Base-by-base conservation (phyloP, 495 filamentous ascomycete species). In the Cenococcum geophilum region DNA sequence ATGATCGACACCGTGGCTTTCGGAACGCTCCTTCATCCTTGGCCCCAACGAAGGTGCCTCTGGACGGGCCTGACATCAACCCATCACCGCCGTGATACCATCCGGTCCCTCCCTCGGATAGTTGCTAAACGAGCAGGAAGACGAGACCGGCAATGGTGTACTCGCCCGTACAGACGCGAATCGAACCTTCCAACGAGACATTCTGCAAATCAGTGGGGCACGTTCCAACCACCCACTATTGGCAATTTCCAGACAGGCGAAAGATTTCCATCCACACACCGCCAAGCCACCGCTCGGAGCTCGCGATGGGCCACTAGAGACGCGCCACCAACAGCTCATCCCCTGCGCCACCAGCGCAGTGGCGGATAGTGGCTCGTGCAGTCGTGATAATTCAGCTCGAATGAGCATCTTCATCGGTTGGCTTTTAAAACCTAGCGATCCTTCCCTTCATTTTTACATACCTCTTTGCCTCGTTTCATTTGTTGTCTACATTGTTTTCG, bases 1-100 rank as follows among this genome's bases (percentile, higher is more conserved):
- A 68, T 78, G 72, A 76, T 16, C 27, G 20, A 1, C 1, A 18
- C 21, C 40, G 18, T 14, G 40, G 40, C 40, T 45, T 45, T 45
- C 11, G 40, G 11, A 4, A 45, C 40, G 18, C 40, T 45, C 40
- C 40, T 45, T 45, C 12, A 4, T 14, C 40, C 40, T 45, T 45
- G 4, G 40, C 4, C 40, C 14, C 12, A 45, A 14, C 40, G 18
- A 45, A 45, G 2, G 51, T 54, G n/a, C 25, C 16, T 22, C 18
- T n/a, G 25, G 16, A 34, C 27, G 11, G 35, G 25, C 20, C 18
- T 21, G 4, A 22, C 1, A 16, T 48, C 36, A 21, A 50, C 18
- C 14, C 18, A 32, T 32, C 27, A 32, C 45, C 9, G 45, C 21
- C n/a, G 45, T 9, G 21, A 9, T 48, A 48, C 9, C 21, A 18